Base-by-base conservation (phyloP, 139 green algal genomes). In the Closterium sp. region DNA sequence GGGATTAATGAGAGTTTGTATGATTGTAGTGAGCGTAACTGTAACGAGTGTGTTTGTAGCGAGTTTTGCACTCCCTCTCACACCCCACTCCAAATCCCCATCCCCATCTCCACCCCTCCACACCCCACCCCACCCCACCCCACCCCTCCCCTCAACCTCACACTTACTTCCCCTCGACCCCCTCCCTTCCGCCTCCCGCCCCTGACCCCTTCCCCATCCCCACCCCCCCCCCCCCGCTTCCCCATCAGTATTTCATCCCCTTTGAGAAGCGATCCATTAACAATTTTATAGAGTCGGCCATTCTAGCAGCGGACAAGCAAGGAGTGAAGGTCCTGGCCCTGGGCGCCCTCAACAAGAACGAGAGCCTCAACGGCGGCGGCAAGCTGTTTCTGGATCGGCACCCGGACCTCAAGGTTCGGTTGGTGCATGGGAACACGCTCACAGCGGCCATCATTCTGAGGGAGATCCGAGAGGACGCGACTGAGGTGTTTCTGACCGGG, bases 361-460 rank as follows among this genome's bases (percentile, higher is more conserved):
- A 96, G 88, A 32, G 62, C 11, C 90, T 96, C 50, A 96, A 96
- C 88, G 88, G 92, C 85, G 95, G 95, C 9, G 95, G 95, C 17
- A 86, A 91, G 86, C 24, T 94, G n/a, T 95, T 95, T 91, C 85
- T 95, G 38, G 89, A 96, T 9, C 92, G 94, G 62, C 88, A 94
- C 89, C 79, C 94, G 92, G 29, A 93, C 50, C 86, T 95, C 79
- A 86, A 91, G 27, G 85, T 95, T 50, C 88, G 94, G 28, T 88
- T 96, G 27, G 95, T 95, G 79, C 95, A 96, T 87, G 95, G 95
- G 84, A 96, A 96, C 90, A 96, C 95, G 31, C 92, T 96, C 62
- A 95, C 95, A 79, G 93, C 95, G 17, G 93, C 91, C 28, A 87
- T 86, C 30, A 90, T 96, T 34, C 85, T 96, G 22, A 70, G 95